Evolutionary conservation across 2,329 filamentous ascomycete genomes (phyloP), one percentile per base, ranked within the genome.

Genomic region (Aspergillus sergii): DNA sequence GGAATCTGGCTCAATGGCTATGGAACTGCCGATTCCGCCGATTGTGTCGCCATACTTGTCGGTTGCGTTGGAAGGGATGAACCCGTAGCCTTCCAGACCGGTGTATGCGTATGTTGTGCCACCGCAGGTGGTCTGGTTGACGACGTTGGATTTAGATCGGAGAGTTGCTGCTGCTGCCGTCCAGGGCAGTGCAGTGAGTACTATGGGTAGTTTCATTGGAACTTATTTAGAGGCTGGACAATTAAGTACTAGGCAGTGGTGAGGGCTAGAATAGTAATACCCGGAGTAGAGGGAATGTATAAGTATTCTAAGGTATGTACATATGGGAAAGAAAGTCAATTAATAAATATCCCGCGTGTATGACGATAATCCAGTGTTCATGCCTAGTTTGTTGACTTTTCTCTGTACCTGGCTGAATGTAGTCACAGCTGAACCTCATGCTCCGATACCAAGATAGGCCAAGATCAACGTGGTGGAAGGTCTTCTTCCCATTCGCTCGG

Each of bases 1-100:
- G 10, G 84, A 83, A 39, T 75, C 78, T 63, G 80, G 79, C 61
- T 89, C 86, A 34, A 92, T 77, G n/a, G 88, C 85, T 68, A 90
- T 85, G 14, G 87, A 83, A 62, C 86, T 89, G 10, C 90, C 90
- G 58, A 90, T 81, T 1, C 88, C 88, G 43, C 88, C 88, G 34
- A 92, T 79, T 0, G 89, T 92, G 72, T 92, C 90, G 34, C 88
- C 88, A 68, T 85, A 89, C 72, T 89, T 88, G 77, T 92, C 90
- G 36, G 83, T 79, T 3, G 84, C 83, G 69, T 88, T 82, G 36
- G 82, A 81, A 0, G 84, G 77, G 3, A 92, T 76, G 60, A 81
- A 84, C 6, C 90, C 90, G 71, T 88, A 92, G 11, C 90, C 90
- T 5, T 86, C 88, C 11, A 93, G 84, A 62, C 85, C 82, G 58